phyloP scores from a whole-genome alignment of 2,329 filamentous ascomycete genomes.

The Cladosporium sp. region DNA sequence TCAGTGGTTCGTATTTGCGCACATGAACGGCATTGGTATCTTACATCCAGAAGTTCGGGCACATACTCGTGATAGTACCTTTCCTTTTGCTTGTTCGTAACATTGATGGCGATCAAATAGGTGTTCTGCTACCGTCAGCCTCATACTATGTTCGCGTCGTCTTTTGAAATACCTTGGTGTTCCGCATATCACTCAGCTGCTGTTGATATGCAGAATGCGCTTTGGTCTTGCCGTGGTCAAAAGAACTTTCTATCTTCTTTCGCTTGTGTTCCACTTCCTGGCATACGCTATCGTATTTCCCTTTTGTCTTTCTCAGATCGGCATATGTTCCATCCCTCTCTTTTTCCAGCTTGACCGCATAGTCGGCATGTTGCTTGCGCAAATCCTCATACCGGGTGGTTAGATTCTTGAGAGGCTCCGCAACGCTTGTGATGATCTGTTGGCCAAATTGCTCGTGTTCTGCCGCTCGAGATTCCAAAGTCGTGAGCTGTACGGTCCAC shows the following conservation, averaged over 20 bases:
- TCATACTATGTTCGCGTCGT: slow-evolving; percentile 40
- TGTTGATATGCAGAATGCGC: slow-evolving; percentile 89
- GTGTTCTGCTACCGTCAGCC: slow-evolving; percentile 58
- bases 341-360: slow-evolving; percentile 80
- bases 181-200: slow-evolving; percentile 92
- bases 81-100: slow-evolving; percentile 96
- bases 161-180: slow-evolving; percentile 59
- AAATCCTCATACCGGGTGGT: slow-evolving; percentile 79
- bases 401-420: slow-evolving; percentile 77
- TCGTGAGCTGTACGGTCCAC: slow-evolving; percentile 90
- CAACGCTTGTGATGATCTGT: slow-evolving; percentile 74
- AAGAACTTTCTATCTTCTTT: slow-evolving; percentile 92
- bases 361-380: slow-evolving; percentile 85
- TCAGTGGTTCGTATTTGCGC: background rate
- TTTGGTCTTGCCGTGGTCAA: slow-evolving; percentile 80
- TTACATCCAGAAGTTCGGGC: slow-evolving; percentile 84
- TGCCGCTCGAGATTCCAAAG: slow-evolving; percentile 78
- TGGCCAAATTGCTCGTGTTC: slow-evolving; percentile 84
- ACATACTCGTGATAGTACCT: slow-evolving; percentile 97
- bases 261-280: slow-evolving; percentile 91
- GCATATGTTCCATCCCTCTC: slow-evolving; percentile 80
- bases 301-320: slow-evolving; percentile 85
- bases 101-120: slow-evolving; percentile 94
- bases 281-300: slow-evolving; percentile 86
- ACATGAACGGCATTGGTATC: slow-evolving; percentile 16